Conservation (phyloP, 805 yeast species). For the Hanseniaspora valbyensis region DNA sequence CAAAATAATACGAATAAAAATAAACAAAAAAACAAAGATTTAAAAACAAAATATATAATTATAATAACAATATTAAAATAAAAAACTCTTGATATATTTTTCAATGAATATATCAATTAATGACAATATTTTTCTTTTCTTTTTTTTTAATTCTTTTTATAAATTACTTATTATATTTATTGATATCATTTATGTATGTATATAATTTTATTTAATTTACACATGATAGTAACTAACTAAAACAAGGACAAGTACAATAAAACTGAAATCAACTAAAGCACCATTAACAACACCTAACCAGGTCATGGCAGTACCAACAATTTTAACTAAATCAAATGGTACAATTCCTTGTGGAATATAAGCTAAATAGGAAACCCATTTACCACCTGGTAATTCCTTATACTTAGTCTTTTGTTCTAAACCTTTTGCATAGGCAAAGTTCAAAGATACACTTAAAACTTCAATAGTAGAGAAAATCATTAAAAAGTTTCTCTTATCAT, state of each 20-base stretch:
- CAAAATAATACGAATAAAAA: too few species aligned
- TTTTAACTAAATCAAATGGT: slow-evolving; percentile 21
- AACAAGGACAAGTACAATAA: slow-evolving; percentile 27
- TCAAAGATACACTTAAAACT: slow-evolving; percentile 27
- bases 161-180: background rate
- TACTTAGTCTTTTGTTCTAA: slow-evolving; percentile 24
- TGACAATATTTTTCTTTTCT: too few species aligned
- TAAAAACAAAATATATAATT: too few species aligned
- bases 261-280: slow-evolving; percentile 28
- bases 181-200: background rate
- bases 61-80: too few species aligned
- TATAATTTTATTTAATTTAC: background rate
- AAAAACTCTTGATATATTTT: too few species aligned
- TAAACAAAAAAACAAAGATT: too few species aligned
- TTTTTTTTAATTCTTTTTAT: background rate
- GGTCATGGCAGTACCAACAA: slow-evolving; percentile 13
- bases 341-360: slow-evolving; percentile 29
- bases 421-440: slow-evolving; percentile 24
- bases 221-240: slow-evolving; percentile 21
- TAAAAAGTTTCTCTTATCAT: slow-evolving; percentile 27
- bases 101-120: too few species aligned
- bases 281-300: slow-evolving; percentile 28
- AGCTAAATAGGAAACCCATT: slow-evolving; percentile 24
- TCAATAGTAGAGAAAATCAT: slow-evolving; percentile 29
- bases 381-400: slow-evolving; percentile 24